These are phyloP conservation scores for Halteria grandinella DNA, from an alignment of 73 alveolate genomes.

Conservation along the genomic window DNA sequence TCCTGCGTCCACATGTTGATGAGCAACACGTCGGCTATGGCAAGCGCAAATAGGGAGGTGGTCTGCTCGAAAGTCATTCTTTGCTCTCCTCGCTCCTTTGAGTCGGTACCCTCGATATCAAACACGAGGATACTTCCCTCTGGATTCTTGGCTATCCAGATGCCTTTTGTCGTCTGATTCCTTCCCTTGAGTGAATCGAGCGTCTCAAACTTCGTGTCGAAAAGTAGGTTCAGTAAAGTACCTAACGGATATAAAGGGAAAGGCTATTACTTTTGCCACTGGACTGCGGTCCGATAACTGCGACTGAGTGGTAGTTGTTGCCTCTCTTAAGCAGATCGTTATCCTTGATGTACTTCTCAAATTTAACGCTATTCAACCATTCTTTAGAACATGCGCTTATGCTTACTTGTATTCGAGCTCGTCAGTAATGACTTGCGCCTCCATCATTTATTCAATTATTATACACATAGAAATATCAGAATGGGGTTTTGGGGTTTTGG, in stretches of 20 bases:
- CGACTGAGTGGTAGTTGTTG: conserved; percentile 69
- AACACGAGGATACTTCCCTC: conserved; percentile 58
- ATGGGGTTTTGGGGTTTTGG: no score
- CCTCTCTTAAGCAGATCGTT: conserved; percentile 50
- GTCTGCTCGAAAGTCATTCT: conserved; percentile 86
- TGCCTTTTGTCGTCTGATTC: conserved; percentile 87
- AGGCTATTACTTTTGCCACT: conserved; percentile 91
- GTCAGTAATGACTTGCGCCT: conserved; percentile 56
- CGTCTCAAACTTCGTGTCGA: conserved; percentile 75
- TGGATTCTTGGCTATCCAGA: background rate
- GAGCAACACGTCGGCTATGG: conserved; percentile 88
- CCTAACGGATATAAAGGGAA: no score
- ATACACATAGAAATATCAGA: no score
- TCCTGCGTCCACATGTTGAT: conserved; percentile 90
- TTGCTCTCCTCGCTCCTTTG: conserved; percentile 89
- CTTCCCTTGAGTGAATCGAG: conserved; percentile 79
- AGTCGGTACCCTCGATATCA: conserved; percentile 92
- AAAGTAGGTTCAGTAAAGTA: conserved; percentile 80
- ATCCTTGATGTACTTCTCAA: conserved; percentile 48
- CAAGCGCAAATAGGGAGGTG: conserved; percentile 86
- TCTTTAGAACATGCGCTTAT: background rate
- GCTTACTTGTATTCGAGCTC: conserved; percentile 58
- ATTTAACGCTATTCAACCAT: background rate
- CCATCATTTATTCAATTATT: no score
- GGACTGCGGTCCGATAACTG: conserved; percentile 85